Conservation (phyloP, 1,284 basidiomycete species). For the Rhodotorula sp. region DNA sequence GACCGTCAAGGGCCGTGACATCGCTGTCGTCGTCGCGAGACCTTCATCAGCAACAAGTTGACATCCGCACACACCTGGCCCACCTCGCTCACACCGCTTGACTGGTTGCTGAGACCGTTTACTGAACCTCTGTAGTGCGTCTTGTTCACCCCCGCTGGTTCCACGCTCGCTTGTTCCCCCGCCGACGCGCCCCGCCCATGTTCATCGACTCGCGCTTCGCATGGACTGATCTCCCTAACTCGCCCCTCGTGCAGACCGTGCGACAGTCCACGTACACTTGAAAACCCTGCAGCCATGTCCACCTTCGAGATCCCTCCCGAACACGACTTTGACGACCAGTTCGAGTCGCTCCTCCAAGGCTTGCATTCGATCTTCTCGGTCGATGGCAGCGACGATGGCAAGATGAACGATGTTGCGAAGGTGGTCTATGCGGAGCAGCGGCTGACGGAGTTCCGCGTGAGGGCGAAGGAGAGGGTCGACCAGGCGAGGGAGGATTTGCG, state of each 20-base stretch:
- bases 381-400: conserved; percentile 7
- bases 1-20: background rate
- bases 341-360: conserved; percentile 24
- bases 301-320: conserved; percentile 10
- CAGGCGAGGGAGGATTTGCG: conserved; percentile 31
- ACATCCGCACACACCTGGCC: background rate
- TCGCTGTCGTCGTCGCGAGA: background rate
- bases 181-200: too few relatives aligned
- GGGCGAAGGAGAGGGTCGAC: conserved; percentile 27
- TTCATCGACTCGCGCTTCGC: too few relatives aligned
- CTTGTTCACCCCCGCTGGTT: too few relatives aligned
- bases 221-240: too few relatives aligned
- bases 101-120: too few relatives aligned
- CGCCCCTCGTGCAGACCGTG: background rate
- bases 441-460: conserved; percentile 16
- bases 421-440: conserved; percentile 22
- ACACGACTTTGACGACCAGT: conserved; percentile 28
- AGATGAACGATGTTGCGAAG: conserved; percentile 28
- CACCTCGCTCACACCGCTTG: background rate
- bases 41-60: background rate
- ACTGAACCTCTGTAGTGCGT: too few relatives aligned
- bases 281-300: background rate
- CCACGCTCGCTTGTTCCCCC: background rate
- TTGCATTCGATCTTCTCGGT: conserved; percentile 25
- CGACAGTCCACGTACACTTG: background rate